These are phyloP conservation scores for Niebla homalea DNA, from an alignment of 495 filamentous ascomycete species.

Conservation along the genomic window DNA sequence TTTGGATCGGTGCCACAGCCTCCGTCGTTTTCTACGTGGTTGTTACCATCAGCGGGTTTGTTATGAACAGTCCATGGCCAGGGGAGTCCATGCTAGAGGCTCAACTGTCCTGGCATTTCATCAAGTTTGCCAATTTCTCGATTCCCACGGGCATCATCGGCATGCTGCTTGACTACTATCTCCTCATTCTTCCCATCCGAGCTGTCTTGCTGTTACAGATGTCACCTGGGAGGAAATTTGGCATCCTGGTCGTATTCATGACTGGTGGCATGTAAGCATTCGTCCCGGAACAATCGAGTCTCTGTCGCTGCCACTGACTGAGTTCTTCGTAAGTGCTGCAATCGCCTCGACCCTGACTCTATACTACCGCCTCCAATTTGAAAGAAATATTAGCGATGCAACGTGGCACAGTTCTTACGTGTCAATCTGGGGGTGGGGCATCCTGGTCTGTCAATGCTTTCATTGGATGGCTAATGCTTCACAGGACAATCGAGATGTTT, in stretches of 20 bases:
- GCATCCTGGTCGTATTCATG: conserved; percentile 7
- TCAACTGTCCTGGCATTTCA: conserved; percentile 2
- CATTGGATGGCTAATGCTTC: background rate
- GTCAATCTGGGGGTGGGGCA: conserved; percentile 1
- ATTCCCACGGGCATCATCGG: conserved; percentile 11
- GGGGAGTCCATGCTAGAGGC: conserved; percentile 3
- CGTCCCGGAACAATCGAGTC: background rate
- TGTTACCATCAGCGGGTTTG: conserved; percentile 6
- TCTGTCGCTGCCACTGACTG: background rate
- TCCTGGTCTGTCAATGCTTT: background rate
- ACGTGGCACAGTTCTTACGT: conserved; percentile 1
- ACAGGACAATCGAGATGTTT: conserved; percentile 12
- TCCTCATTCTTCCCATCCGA: conserved; percentile 10
- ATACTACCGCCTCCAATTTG: conserved; percentile 4
- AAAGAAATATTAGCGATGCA: background rate
- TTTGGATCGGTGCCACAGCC: conserved; percentile 9
- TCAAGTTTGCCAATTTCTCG: conserved; percentile 1
- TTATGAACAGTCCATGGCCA: conserved; percentile 11
- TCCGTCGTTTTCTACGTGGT: conserved; percentile 5
- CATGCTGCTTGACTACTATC: conserved; percentile 9
- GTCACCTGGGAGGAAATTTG: conserved; percentile 5
- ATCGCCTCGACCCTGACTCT: conserved; percentile 9
- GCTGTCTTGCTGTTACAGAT: conserved; percentile 5
- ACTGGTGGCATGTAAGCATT: conserved; percentile 8
- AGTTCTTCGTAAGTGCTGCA: conserved; percentile 3